phyloP scores from a whole-genome alignment of 495 filamentous ascomycete species.

The Opeltia flavorubescens region DNA sequence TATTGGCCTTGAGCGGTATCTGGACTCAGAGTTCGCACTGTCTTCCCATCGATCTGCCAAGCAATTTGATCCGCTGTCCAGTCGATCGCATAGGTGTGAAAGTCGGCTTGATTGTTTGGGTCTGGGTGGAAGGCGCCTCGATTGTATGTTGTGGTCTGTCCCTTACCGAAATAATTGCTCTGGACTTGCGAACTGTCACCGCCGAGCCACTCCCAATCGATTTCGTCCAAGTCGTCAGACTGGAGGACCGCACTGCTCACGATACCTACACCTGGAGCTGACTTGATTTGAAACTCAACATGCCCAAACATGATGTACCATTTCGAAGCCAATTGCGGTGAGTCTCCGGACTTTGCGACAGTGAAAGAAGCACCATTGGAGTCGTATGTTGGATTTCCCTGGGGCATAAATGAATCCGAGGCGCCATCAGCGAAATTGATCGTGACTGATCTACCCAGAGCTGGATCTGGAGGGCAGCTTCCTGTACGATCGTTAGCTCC shows the following conservation, averaged over 20 bases:
- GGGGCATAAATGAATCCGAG: constrained; percentile 52
- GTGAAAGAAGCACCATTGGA: constrained; percentile 71
- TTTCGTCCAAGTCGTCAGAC: constrained; percentile 77
- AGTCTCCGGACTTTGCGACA: constrained; percentile 68
- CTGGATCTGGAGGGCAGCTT: constrained; percentile 62
- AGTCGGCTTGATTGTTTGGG: constrained; percentile 35
- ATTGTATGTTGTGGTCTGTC: constrained; percentile 49
- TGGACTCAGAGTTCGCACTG: constrained; percentile 53
- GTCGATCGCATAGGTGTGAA: constrained; percentile 72
- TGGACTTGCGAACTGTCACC: constrained; percentile 46
- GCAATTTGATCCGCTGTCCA: constrained; percentile 63
- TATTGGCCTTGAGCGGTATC: constrained; percentile 53
- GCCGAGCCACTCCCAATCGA: constrained; percentile 81
- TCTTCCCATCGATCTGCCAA: constrained; percentile 57
- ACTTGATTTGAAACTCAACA: constrained; percentile 43
- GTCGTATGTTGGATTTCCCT: constrained; percentile 54
- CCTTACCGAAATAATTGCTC: constrained; percentile 84
- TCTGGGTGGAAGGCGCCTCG: constrained; percentile 45
- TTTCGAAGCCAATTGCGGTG: constrained; percentile 62
- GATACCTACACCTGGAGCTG: constrained; percentile 48
- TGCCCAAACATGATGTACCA: constrained; percentile 66
- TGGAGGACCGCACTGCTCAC: constrained; percentile 68
- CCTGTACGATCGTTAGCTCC: constrained; percentile 17
- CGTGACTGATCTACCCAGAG: constrained; percentile 61
- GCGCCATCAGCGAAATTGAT: constrained; percentile 68